Evolutionary conservation across 73 alveolate species (phyloP), one percentile per base, ranked within the genome.

Genomic region (Paramecium bursaria): DNA sequence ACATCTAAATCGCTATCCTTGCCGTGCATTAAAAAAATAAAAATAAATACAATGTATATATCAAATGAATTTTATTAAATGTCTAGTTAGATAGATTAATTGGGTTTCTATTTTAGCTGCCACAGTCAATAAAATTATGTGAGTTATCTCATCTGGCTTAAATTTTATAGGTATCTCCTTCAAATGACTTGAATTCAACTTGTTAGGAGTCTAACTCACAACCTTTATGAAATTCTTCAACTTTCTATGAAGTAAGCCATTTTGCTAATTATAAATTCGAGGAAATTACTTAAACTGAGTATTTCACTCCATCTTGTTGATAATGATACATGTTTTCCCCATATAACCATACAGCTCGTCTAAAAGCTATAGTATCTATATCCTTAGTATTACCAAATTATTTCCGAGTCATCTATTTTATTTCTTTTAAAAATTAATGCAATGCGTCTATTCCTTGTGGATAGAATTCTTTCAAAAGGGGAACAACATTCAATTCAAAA

Each of bases 291-390:
- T 67, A 42, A 3, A 57, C 35, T 39, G 82, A 67, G 27, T 67
- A 67, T 39, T 67, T 57, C 7, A 67, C 35, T 39, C 44, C 82
- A 67, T 67, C 82, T 39, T 67, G 82, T 67, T 67, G 44, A 67
- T 67, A 67, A 0, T 46, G 42, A 39, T 67, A 67, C 6, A 67
- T 67, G 21, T 67, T 67, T 3, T 67, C 26, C 14, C 57, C 61
- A 67, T 67, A 67, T 0, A 67, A 53, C 44, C 82, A 0, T 31
- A 67, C 44, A 3, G 82, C 82, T n/a, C 44, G 33, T 35, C 82
- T 7, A 14, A 67, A 67, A 1, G 82, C 82, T 0, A 26, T 46
- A 39, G 82, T 67, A 2, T 42, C 35, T 14, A 67, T 67, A 26
- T 67, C 27, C 10, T 67, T 25, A n/a, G 33, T 57, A 1, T 67